A percentile compares a stretch with the other conserved stretches of the same genome.
phyloP scores from a whole-genome alignment of 768 basidiomycete genomes.

The Leccinum broughii region DNA sequence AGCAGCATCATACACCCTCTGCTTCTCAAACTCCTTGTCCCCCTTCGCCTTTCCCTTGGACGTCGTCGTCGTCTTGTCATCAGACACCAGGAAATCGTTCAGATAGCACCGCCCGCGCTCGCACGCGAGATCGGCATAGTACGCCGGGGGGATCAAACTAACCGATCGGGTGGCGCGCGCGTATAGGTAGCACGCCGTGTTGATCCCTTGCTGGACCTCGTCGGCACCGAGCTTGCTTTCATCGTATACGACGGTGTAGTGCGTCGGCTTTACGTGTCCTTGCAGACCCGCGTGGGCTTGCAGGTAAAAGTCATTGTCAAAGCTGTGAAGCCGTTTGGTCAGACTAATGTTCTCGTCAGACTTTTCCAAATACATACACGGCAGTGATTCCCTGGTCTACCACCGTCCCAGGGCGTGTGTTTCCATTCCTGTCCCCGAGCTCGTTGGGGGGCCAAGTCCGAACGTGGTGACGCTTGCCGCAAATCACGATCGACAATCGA shows the following conservation, averaged over 20 bases:
- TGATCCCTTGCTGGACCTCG: conserved; percentile 70
- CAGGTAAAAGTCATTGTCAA: conserved; percentile 66
- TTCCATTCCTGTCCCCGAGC: conserved; percentile 64
- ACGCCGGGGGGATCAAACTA: conserved; percentile 76
- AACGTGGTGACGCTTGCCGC: conserved; percentile 68
- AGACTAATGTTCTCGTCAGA: background rate
- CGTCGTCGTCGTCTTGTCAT: conserved; percentile 47
- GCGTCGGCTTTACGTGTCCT: conserved; percentile 70
- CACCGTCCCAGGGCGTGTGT: conserved; percentile 77
- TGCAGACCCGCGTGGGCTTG: conserved; percentile 77
- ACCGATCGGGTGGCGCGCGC: conserved; percentile 85
- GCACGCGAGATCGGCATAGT: conserved; percentile 82
- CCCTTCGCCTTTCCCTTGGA: conserved; percentile 34
- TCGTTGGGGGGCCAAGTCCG: conserved; percentile 58
- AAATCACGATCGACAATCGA: conserved; percentile 69
- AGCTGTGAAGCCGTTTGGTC: conserved; percentile 35
- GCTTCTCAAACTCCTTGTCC: conserved; percentile 32
- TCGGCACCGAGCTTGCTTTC: conserved; percentile 70
- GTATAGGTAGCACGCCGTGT: conserved; percentile 71
- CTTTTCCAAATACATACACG: conserved; percentile 41
- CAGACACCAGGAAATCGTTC: conserved; percentile 63
- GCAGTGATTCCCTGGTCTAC: conserved; percentile 78
- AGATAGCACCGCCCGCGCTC: conserved; percentile 77
- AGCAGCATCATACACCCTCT: conserved; percentile 23
- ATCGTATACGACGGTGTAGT: conserved; percentile 80